These are phyloP conservation scores for Suhomyces taliae DNA, from an alignment of 1,139 yeast genomes.

Conservation along the genomic window DNA sequence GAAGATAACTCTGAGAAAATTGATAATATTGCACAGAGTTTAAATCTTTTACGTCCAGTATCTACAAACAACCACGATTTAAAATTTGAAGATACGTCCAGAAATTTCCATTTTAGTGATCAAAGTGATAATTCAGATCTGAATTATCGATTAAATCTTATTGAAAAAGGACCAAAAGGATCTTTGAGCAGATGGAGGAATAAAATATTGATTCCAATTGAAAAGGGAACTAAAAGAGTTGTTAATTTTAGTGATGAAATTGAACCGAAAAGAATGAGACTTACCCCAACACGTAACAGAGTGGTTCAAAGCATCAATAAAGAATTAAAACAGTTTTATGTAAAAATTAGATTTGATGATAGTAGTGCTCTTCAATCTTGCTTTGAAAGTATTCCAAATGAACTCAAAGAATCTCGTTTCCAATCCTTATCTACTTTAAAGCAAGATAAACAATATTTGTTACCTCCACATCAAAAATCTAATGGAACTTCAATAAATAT, in stretches of 20 bases:
- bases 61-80: neutral
- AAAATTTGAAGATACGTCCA: too few relatives aligned
- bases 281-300: too few relatives aligned
- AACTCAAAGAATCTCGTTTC: slow-evolving; percentile 1
- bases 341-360: neutral
- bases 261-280: neutral
- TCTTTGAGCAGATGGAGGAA: too few relatives aligned
- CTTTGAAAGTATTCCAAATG: neutral
- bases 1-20: neutral
- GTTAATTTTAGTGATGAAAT: too few relatives aligned
- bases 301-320: too few relatives aligned
- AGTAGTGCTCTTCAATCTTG: neutral
- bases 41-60: neutral
- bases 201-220: too few relatives aligned
- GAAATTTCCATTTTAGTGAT: too few relatives aligned
- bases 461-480: neutral
- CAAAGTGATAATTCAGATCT: too few relatives aligned
- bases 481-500: neutral
- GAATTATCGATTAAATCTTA: too few relatives aligned
- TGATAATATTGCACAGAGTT: neutral
- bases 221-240: too few relatives aligned
- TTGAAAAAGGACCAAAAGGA: too few relatives aligned
- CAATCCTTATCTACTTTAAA: slow-evolving; percentile 1
- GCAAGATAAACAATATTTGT: neutral
- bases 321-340: neutral